A percentile compares a stretch with the other conserved stretches of the same genome.
Conservation (phyloP, 345 rosid genomes). For the Cochlearia excelsa region DNA sequence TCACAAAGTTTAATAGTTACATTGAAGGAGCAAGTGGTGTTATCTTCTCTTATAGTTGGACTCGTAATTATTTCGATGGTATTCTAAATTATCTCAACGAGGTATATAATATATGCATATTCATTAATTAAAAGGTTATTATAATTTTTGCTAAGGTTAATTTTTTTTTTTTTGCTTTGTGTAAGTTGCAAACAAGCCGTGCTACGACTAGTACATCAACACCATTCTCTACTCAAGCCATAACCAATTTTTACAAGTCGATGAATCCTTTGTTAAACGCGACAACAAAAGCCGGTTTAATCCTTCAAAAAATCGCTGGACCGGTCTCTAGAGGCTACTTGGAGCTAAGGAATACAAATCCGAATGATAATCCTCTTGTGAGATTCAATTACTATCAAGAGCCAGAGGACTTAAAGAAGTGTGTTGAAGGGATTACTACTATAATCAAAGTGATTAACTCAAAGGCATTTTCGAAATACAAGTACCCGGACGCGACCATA, state of each 20-base stretch:
- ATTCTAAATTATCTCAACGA: constrained; percentile 32
- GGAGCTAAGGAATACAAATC: constrained; percentile 10
- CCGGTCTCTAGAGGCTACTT: constrained; percentile 14
- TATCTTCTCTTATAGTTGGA: constrained; percentile 37
- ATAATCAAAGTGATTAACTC: constrained; percentile 48
- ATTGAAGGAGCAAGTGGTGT: constrained; percentile 53
- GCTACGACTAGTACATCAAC: constrained; percentile 11
- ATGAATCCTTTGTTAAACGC: background rate
- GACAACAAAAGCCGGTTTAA: background rate
- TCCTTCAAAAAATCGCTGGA: background rate
- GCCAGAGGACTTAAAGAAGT: constrained; percentile 51
- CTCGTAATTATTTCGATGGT: constrained; percentile 25
- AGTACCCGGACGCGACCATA: constrained; percentile 34
- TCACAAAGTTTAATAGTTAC: constrained; percentile 43
- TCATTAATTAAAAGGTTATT: background rate
- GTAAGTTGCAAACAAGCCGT: constrained; percentile 13
- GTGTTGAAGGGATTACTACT: constrained; percentile 55
- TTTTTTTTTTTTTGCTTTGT: background rate
- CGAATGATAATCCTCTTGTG: constrained; percentile 54
- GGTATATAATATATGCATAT: constrained; percentile 26
- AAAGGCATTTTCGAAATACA: constrained; percentile 45
- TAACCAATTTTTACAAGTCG: background rate
- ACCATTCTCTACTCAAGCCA: background rate
- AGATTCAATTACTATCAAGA: constrained; percentile 65
- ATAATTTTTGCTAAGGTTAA: background rate